A percentile compares a stretch with the other conserved stretches of the same genome.
phyloP scores from a whole-genome alignment of 2,329 filamentous ascomycete genomes.

The Amylocarpus encephaloides region DNA sequence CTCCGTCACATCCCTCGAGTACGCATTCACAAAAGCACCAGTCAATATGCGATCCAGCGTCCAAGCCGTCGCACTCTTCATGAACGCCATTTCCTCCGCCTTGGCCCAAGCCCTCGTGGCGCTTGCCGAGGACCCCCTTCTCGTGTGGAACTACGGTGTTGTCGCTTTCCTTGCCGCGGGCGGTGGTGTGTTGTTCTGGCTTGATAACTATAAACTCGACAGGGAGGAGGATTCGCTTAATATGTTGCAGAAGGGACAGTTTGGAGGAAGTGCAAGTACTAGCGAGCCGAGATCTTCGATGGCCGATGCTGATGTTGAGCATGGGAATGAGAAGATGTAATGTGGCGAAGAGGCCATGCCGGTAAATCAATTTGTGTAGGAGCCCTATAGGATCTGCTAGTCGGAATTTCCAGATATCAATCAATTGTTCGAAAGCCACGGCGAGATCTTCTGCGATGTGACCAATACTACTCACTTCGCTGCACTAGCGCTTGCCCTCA shows the following conservation, averaged over 20 bases:
- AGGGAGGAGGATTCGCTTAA: slow-evolving; percentile 20
- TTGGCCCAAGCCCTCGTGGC: slow-evolving; percentile 39
- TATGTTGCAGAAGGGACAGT: slow-evolving; percentile 6
- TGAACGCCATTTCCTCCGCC: slow-evolving; percentile 49
- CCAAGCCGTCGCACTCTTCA: slow-evolving; percentile 50
- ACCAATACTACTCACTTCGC: no score
- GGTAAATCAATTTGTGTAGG: no score
- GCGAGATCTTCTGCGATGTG: no score
- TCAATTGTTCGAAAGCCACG: no score
- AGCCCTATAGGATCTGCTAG: no score
- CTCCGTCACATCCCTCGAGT: slow-evolving; percentile 63
- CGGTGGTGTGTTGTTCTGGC: slow-evolving; percentile 17
- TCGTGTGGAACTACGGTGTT: slow-evolving; percentile 34
- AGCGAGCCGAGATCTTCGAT: not conserved
- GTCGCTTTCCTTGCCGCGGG: slow-evolving; percentile 15
- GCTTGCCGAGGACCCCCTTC: slow-evolving; percentile 36
- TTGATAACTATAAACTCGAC: slow-evolving; percentile 18
- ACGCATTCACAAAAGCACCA: slow-evolving; percentile 68
- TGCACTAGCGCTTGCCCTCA: no score
- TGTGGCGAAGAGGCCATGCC: not conserved
- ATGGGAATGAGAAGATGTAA: not conserved
- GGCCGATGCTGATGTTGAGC: not conserved
- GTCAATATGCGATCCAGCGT: slow-evolving; percentile 60
- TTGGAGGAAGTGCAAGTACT: not conserved
- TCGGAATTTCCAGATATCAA: no score